Base-by-base conservation (phyloP, 768 basidiomycete species). In the Hemileccinum impolitum region DNA sequence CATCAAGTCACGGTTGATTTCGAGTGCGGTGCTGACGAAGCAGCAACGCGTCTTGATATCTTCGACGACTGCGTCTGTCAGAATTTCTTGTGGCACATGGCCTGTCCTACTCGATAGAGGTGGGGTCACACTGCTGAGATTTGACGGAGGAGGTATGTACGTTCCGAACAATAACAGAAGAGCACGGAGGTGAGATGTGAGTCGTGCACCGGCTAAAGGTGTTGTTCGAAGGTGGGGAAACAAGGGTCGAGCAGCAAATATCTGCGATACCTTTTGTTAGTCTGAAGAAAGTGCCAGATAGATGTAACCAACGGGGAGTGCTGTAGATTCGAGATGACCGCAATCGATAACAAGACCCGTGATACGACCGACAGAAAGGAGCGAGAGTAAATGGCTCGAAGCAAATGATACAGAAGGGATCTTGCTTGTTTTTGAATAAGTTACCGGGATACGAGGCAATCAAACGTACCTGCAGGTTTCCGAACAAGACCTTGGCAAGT, bases 361-460 rank as follows among this genome's bases (percentile, higher is more conserved):
- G 56, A 94, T 87, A 50, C 90, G 76, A 11, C 96, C 96, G 7
- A 84, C 82, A 2, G 93, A 84, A 52, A 96, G 75, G 13, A 98
- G 72, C 4, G 93, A 81, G 15, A 97, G 79, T 0, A 98, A 71
- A 58, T 91, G 91, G 48, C 90, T 87, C 14, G 90, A 86, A 1
- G 90, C 87, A 68, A 98, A 99, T 2, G 93, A 95, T 55, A 99
- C 78, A 7, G 91, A 93, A 7, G 94, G 95, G 25, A 96, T 88
- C 93, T 96, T 63, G 21, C 34, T 6, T 11, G 19, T 25, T 39
- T 41, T 43, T 49, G 15, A 41, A 38, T 31, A 45, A 35, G 13
- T 25, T 32, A 19, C 32, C 25, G 15, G 19, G 15, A 30, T 43
- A 45, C 14, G 13, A 26, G 13, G 30, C 19, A 36, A 17, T 17